Evolutionary conservation across 345 rosid species (phyloP).

Genomic region (Dovyalis caffra): DNA sequence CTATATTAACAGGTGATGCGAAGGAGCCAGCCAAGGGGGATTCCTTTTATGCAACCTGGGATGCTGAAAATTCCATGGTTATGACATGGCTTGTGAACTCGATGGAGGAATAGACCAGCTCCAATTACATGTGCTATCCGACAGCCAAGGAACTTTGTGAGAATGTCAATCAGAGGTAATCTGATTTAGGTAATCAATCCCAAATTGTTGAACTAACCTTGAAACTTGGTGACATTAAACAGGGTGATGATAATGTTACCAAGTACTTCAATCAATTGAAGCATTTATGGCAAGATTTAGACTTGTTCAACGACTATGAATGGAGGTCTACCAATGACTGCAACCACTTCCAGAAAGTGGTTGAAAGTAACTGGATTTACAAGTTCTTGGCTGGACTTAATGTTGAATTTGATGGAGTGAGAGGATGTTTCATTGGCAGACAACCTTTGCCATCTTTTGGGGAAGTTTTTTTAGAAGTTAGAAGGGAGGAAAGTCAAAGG

Average conservation of each 20-base stretch:
- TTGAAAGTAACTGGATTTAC: no score
- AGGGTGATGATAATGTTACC: not conserved
- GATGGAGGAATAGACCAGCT: not conserved
- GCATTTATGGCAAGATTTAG: no score
- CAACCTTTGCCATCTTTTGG: no score
- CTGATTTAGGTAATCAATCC: not conserved
- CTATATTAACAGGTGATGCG: not conserved
- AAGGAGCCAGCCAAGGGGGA: not conserved
- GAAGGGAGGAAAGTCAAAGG: no score
- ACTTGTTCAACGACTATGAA: no score
- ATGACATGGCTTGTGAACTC: not conserved
- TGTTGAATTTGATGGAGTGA: no score
- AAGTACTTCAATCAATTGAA: no score
- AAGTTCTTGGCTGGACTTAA: no score
- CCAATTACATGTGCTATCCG: not conserved
- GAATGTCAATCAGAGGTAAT: not conserved
- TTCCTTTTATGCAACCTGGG: not conserved
- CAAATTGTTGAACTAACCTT: not conserved
- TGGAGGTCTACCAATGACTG: no score
- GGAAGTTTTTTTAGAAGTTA: no score
- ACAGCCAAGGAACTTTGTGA: not conserved
- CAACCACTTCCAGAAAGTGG: no score
- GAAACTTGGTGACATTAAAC: not conserved
- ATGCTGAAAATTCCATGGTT: not conserved
- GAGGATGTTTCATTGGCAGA: no score